These are phyloP conservation scores for Naganishia vishniacii DNA, from an alignment of 768 basidiomycete genomes.

Conservation along the genomic window DNA sequence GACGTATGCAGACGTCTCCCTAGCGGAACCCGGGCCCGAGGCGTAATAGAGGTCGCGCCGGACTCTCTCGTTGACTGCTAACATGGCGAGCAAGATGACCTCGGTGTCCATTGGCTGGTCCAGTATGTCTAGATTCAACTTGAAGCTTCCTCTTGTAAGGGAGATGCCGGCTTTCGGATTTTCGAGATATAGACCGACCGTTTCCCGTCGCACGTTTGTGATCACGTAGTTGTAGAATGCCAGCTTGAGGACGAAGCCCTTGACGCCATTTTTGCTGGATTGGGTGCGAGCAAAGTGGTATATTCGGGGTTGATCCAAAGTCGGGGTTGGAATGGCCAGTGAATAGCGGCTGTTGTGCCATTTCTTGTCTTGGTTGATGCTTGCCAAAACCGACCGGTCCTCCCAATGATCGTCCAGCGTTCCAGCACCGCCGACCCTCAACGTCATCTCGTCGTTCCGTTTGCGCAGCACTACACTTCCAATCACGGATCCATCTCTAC, in stretches of 20 bases:
- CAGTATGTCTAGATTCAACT: not conserved
- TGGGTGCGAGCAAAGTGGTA: constrained; percentile 3
- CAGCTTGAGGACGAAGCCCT: not conserved
- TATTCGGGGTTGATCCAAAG: not conserved
- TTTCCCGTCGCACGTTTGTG: not conserved
- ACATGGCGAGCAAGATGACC: not conserved
- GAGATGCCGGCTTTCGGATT: not conserved
- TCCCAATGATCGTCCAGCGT: constrained; percentile 2
- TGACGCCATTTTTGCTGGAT: constrained; percentile 1
- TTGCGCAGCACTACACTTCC: constrained; percentile 5
- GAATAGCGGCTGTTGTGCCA: not conserved
- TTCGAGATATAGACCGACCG: constrained; percentile 8
- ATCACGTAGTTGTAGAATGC: constrained; percentile 8
- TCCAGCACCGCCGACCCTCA: not conserved
- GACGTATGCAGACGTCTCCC: no score
- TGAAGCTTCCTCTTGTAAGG: constrained; percentile 1
- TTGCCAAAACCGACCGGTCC: not conserved
- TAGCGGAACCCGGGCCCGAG: no score
- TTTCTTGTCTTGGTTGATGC: constrained; percentile 6
- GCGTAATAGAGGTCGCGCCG: not conserved
- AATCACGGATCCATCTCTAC: not conserved
- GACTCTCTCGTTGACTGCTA: not conserved
- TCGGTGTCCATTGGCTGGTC: not conserved
- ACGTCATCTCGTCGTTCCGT: constrained; percentile 11
- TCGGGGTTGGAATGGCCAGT: not conserved